Base-by-base conservation (phyloP, 2,329 filamentous ascomycete species). In the Ambrosiella xylebori region DNA sequence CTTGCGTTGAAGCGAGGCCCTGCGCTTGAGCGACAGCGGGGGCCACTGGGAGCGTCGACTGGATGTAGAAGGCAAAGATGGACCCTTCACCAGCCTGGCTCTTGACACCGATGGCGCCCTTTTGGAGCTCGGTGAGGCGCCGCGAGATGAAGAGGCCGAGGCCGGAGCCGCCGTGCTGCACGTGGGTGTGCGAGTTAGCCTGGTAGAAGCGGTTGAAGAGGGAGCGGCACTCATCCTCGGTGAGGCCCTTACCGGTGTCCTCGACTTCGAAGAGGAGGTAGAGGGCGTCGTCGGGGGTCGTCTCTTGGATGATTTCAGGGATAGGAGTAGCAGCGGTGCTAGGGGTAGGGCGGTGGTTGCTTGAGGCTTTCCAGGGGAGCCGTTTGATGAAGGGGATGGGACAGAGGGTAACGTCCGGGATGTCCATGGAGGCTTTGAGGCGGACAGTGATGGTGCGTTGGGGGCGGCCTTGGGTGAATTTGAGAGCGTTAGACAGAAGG, bases 11-110 rank as follows among this genome's bases (percentile, higher is more conserved):
- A 2, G 47, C 47, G 4, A 15, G 15, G 2, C n/a, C 35, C 52
- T 71, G 62, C 2, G 73, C 71, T 52, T 76, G 73, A 27, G 67
- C 68, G 17, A 68, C 65, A 3, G 73, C 68, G 2, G 64, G 66
- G 13, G 47, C 15, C 5, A 27, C 13, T 7, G 47, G 47, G 27
- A 51, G 47, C 9, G 19, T 19, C 47, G 80, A 79, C 62, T 82
- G 83, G 67, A 89, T 77, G 65, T 88, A 89, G 66, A 90, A 89
- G 36, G 80, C 83, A 67, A 89, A 89, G 0, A 80, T 86, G 67
- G 82, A 51, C 9, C 47, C 47, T n/a, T 51, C 86, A 41, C 86
- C 86, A 44, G 79, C 73, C 59, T 80, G 76, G 61, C 78, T 51
- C 19, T 51, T 75, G 2, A 89, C 84, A 7, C 85, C 85, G 58